Evolutionary conservation across 768 basidiomycete genomes (phyloP).

Genomic region (Podaxis sp.): DNA sequence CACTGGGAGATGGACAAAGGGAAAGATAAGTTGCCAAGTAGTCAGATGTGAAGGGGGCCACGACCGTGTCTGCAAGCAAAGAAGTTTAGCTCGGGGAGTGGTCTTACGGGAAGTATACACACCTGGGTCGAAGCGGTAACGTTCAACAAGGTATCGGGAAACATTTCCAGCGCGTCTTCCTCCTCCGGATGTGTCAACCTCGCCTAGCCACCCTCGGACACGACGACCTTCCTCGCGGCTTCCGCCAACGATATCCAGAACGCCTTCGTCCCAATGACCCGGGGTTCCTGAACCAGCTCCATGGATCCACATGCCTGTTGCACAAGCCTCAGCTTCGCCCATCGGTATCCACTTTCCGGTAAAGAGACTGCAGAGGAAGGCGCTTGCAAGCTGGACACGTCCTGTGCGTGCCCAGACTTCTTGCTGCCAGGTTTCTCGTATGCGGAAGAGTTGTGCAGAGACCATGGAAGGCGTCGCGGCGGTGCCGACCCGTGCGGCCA

Average conservation of each 20-base stretch:
- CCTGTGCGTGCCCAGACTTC: slow-evolving; percentile 82
- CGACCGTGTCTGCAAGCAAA: slow-evolving; percentile 54
- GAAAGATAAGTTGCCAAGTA: slow-evolving; percentile 78
- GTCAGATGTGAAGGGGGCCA: slow-evolving; percentile 78
- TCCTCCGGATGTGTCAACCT: slow-evolving; percentile 69
- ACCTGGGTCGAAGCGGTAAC: slow-evolving; percentile 82
- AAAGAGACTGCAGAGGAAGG: slow-evolving; percentile 70
- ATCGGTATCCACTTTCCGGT: slow-evolving; percentile 72
- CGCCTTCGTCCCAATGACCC: slow-evolving; percentile 76
- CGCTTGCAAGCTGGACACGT: slow-evolving; percentile 73
- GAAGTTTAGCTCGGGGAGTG: not conserved
- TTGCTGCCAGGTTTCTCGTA: slow-evolving; percentile 75
- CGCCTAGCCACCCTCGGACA: slow-evolving; percentile 80
- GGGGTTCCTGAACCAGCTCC: slow-evolving; percentile 32
- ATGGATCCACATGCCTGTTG: slow-evolving; percentile 81
- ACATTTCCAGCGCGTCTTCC: slow-evolving; percentile 64
- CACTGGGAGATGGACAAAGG: slow-evolving; percentile 66
- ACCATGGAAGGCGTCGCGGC: slow-evolving; percentile 69
- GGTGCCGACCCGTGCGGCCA: slow-evolving; percentile 75
- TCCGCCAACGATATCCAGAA: slow-evolving; percentile 77
- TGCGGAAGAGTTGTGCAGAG: slow-evolving; percentile 73
- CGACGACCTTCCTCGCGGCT: slow-evolving; percentile 70
- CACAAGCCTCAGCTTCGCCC: slow-evolving; percentile 75
- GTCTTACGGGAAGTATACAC: slow-evolving; percentile 18
- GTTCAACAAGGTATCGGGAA: slow-evolving; percentile 73